Conservation (phyloP, 345 rosid genomes). For the Brassica incana region DNA sequence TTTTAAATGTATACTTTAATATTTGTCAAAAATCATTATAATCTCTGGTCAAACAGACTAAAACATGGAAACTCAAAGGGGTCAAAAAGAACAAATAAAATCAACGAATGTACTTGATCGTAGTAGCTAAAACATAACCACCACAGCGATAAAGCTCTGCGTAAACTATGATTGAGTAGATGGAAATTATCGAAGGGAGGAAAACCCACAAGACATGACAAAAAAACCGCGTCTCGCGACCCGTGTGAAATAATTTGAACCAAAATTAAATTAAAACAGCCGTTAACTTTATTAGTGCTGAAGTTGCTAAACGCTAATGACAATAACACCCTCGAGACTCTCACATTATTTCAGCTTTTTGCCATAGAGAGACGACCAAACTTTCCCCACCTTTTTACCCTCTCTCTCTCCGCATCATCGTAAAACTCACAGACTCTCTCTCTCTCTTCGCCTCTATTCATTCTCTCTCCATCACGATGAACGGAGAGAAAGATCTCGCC, state of each 20-base stretch:
- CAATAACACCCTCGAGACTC: conserved; percentile 21
- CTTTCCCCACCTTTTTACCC: conserved; percentile 32
- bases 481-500: conserved; percentile 63
- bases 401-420: conserved; percentile 3
- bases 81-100: neutral
- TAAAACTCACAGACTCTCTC: conserved; percentile 13
- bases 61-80: neutral
- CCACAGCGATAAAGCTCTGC: neutral
- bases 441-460: neutral
- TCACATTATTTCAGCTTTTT: conserved; percentile 11
- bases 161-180: neutral
- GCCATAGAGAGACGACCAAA: conserved; percentile 28
- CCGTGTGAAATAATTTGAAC: conserved; percentile 23
- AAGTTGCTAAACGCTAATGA: neutral
- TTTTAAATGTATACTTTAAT: neutral
- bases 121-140: neutral
- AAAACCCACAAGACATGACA: neutral
- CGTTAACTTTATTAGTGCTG: conserved; percentile 17
- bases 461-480: conserved; percentile 48
- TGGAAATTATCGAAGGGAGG: neutral
- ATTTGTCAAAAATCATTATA: neutral
- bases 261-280: neutral
- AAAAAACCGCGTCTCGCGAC: conserved; percentile 32
- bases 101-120: neutral
- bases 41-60: neutral